These are phyloP conservation scores for Fonsecaea monophora DNA, from an alignment of 2,329 filamentous ascomycete species.

Conservation along the genomic window DNA sequence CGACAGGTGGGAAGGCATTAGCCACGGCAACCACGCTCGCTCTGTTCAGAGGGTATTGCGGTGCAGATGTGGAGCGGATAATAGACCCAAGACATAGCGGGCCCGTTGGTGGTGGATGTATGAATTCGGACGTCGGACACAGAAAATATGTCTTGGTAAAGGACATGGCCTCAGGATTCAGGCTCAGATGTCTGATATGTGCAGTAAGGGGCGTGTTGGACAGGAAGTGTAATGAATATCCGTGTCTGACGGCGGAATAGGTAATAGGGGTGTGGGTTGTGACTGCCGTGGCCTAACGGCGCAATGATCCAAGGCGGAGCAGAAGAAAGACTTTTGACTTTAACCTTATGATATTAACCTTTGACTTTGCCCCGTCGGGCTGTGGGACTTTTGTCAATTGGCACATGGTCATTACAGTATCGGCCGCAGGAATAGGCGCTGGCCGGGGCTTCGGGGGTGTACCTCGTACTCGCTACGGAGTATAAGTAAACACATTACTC, in stretches of 20 bases:
- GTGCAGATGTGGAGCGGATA: constrained; percentile 42
- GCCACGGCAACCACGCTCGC: constrained; percentile 38
- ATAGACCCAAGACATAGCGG: constrained; percentile 44
- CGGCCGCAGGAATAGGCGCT: background rate
- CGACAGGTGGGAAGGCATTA: constrained; percentile 34
- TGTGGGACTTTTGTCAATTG: background rate
- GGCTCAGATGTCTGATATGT: constrained; percentile 8
- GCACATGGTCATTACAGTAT: constrained; percentile 6
- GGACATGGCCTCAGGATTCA: constrained; percentile 12
- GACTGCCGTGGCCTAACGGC: no score
- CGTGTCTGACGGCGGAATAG: no score
- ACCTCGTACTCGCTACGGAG: no score
- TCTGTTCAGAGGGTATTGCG: constrained; percentile 43
- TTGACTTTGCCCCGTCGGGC: no score
- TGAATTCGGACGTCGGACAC: constrained; percentile 43
- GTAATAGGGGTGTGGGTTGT: no score
- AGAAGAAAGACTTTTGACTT: constrained; percentile 9
- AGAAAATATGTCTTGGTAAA: constrained; percentile 41
- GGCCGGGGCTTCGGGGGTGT: no score
- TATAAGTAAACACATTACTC: background rate
- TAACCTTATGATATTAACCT: no score
- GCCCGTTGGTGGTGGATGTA: constrained; percentile 41
- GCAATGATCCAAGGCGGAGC: constrained; percentile 17
- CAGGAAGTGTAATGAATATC: no score
- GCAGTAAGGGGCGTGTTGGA: no score